phyloP scores from a whole-genome alignment of 2,329 filamentous ascomycete species.

The Neoscytalidium dimidiatum region DNA sequence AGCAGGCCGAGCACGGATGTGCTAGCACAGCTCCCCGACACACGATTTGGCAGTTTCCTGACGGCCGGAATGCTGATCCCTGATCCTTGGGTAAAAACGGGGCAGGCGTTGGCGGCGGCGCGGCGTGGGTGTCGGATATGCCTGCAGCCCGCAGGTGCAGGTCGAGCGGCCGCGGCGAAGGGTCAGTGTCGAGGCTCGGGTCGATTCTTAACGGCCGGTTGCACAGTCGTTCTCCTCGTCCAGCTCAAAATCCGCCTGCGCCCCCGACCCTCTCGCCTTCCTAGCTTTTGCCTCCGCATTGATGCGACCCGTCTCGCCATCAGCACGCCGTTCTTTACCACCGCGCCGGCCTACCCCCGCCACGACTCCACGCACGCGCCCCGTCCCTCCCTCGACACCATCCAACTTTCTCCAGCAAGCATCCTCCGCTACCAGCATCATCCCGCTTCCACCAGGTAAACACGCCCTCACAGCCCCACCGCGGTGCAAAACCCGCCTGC shows the following conservation, averaged over 20 bases:
- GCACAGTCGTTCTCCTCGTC: conserved; percentile 4
- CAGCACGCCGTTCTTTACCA: conserved; percentile 7
- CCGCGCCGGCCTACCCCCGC: neutral
- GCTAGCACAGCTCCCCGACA: conserved; percentile 13
- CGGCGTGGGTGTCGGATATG: neutral
- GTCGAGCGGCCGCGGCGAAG: conserved; percentile 5
- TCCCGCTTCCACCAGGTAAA: conserved; percentile 3
- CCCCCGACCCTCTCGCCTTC: conserved; percentile 10
- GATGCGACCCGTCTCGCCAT: conserved; percentile 10
- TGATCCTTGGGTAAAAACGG: conserved; percentile 16
- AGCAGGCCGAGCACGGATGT: conserved; percentile 5
- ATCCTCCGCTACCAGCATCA: neutral
- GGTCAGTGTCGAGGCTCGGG: conserved; percentile 6
- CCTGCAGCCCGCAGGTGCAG: conserved; percentile 7
- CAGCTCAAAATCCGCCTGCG: conserved; percentile 11
- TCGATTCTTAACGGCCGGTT: conserved; percentile 15
- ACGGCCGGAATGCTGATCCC: conserved; percentile 13
- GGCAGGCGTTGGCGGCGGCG: conserved; percentile 13
- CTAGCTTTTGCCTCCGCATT: conserved; percentile 12
- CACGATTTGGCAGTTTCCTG: conserved; percentile 6
- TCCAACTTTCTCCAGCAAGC: neutral
- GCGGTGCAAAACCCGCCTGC: conserved; percentile 2
- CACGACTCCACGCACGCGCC: neutral
- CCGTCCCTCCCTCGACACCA: neutral
- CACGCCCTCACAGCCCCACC: conserved; percentile 3